Base-by-base conservation (phyloP, 805 yeast genomes). In the Metschnikowia rubicola region DNA sequence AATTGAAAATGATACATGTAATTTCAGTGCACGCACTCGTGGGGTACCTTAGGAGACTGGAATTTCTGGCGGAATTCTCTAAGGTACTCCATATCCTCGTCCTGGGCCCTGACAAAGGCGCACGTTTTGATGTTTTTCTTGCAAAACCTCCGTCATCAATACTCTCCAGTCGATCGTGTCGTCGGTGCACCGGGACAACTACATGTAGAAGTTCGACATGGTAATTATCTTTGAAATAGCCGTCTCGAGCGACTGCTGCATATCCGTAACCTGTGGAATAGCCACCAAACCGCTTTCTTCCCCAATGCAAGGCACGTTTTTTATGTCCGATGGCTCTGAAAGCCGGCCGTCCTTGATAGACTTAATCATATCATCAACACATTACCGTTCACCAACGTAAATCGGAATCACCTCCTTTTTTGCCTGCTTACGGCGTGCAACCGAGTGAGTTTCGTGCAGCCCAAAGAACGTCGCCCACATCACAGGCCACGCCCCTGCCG, bases 271-370 rank as follows among this genome's bases (percentile, higher is more conserved):
- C 13, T 57, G 51, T 32, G 60, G 68, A 1, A 73, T 48, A 44
- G 73, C 78, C n/a, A 68, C 62, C 0, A 74, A 59, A 31, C 78
- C 75, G 4, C 77, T 78, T 50, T 88, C 96, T 62, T 94, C 99
- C 12, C 94, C 79, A 3, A 94, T 61, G 57, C 94, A 94, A 54
- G 81, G 83, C 15, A 84, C 78, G 53, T 86, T 77, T 13, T 70
- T 68, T 59, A 91, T 68, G 0, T 86, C 89, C 0, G 94, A 78
- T 62, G 94, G 99, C 61, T 94, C 99, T 45, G 75, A 73, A 58
- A 86, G 90, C 41, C 99, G 69, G 2, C 96, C 96, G 65, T 94
- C 99, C 50, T 78, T 77, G 38, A 94, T 89, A 43, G 96, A 87
- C 32, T 73, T 60, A 0, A 85, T 86, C 57, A 94, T 74, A 71